Evolutionary conservation across 768 basidiomycete genomes (phyloP).

Genomic region (Kwoniella shandongensis): DNA sequence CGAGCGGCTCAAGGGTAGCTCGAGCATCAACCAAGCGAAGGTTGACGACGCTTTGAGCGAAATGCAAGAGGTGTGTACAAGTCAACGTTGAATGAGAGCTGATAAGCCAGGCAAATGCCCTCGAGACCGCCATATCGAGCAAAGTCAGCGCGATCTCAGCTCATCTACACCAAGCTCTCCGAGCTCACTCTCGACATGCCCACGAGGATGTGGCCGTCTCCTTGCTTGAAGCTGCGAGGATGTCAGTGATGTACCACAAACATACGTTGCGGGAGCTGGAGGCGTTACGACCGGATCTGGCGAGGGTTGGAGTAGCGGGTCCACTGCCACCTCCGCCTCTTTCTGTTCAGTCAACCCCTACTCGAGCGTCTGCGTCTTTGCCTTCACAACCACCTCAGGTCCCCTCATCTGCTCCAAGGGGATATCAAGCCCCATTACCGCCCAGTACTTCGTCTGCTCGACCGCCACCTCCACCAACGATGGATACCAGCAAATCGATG

Average conservation of each 20-base stretch:
- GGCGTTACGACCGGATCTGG: constrained; percentile 72
- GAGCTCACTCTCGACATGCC: constrained; percentile 78
- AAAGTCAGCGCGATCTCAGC: constrained; percentile 92
- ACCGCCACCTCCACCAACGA: not conserved
- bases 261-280: constrained; percentile 86
- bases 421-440: not conserved
- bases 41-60: constrained; percentile 53
- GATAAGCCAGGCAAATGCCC: constrained; percentile 73
- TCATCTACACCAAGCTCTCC: constrained; percentile 82
- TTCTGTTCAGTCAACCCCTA: constrained; percentile 5
- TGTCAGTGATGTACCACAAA: constrained; percentile 86
- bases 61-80: constrained; percentile 51
- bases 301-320: constrained; percentile 42
- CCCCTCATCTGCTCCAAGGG: not conserved
- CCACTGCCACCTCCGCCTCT: constrained; percentile 1
- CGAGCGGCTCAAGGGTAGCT: constrained; percentile 56
- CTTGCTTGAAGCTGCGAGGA: constrained; percentile 87
- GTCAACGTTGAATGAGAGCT: too few relatives aligned
- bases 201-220: constrained; percentile 89
- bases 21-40: constrained; percentile 67
- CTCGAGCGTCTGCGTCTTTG: not conserved
- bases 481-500: constrained; percentile 38
- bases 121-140: constrained; percentile 77
- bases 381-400: constrained; percentile 6
- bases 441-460: not conserved